Base-by-base conservation (phyloP, 2,329 filamentous ascomycete genomes). In the Cercospora sp. region DNA sequence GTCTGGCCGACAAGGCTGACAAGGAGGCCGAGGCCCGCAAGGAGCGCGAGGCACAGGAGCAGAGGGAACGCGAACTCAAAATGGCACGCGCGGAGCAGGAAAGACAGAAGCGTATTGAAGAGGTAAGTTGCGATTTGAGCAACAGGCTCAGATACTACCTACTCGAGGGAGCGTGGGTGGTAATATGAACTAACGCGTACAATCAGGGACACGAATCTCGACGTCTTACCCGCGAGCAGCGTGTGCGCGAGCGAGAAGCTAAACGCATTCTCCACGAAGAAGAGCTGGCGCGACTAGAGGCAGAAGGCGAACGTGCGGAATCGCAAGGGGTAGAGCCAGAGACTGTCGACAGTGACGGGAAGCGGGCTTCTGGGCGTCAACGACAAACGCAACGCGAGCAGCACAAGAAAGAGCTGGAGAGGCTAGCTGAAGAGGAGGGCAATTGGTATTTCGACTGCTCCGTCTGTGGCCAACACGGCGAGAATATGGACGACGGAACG, bases 401-500 rank as follows among this genome's bases (percentile, higher is more conserved):
- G 79, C 92, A 89, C 70, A 90, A 91, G 78, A 89, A 89, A 78
- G 91, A 92, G 36, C 83, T 97, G 10, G 86, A 91, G 72, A 87
- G 90, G 64, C 85, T 97, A 26, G 87, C 80, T 3, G 80, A 89
- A 20, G 85, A 89, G 72, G 92, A 95, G 59, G 91, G 93, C 12
- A 88, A 93, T 62, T 98, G 95, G 95, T 87, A 93, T 45, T 99
- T 99, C 74, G 95, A 99, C 77, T 99, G 95, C 77, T 85, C 87
- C 13, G 86, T 92, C 28, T 99, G 95, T 78, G 94, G 94, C 28
- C 86, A 93, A 23, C 90, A 97, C 78, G 95, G 95, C 23, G 90
- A 96, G 74, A 92, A 97, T 67, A 76, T 89, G 69, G 95, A 99
- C 75, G 95, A 98, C 77, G 95, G 95, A 39, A 90, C 92, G 7